A percentile compares a stretch with the other conserved stretches of the same genome.
These are phyloP conservation scores for Lentinus polychrous DNA, from an alignment of 1,284 basidiomycete genomes.

Conservation along the genomic window DNA sequence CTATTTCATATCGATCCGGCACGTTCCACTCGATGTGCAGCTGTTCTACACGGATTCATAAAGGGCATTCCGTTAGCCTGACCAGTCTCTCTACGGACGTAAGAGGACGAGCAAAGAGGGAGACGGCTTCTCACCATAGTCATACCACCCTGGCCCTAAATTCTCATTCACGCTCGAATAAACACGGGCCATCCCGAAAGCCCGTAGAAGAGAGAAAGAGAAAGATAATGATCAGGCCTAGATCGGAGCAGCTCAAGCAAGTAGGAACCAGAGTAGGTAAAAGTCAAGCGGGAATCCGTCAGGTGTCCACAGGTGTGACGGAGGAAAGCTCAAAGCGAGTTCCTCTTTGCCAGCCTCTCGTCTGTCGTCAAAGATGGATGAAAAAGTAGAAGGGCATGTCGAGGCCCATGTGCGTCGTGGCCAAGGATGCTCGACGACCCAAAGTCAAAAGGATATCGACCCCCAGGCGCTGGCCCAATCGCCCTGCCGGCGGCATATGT, in stretches of 20 bases:
- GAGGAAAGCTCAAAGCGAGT: no score
- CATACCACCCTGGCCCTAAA: conserved; percentile 71
- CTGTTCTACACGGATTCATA: conserved; percentile 44
- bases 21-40: conserved; percentile 80
- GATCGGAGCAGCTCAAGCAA: not conserved
- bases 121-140: conserved; percentile 51
- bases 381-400: not conserved
- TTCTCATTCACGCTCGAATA: conserved; percentile 68
- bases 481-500: not conserved
- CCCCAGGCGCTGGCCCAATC: not conserved
- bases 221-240: not conserved
- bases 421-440: not conserved
- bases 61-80: conserved; percentile 2
- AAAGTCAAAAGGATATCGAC: not conserved
- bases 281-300: not conserved
- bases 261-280: not conserved
- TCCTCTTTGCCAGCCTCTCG: no score
- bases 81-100: conserved; percentile 9
- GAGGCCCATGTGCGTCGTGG: conserved; percentile 5
- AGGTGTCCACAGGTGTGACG: no score
- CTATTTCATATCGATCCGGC: conserved; percentile 98
- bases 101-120: not conserved
- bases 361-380: not conserved
- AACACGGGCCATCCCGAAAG: conserved; percentile 41
- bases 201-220: not conserved